Base-by-base conservation (phyloP, 192 early-diverging fungal species). In the Fimicolochytrium jonesii region DNA sequence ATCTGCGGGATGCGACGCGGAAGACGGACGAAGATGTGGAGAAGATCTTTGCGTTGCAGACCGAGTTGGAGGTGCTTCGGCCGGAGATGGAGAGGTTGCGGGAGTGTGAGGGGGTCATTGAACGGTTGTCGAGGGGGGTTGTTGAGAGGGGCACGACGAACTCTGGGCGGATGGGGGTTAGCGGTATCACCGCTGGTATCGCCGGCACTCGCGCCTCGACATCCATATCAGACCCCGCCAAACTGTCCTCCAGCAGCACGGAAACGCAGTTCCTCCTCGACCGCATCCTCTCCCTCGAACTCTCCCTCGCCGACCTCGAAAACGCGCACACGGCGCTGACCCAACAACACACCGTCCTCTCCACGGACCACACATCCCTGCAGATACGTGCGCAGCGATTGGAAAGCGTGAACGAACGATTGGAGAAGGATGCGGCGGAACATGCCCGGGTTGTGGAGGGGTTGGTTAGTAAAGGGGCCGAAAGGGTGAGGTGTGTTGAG, bases 401-500 rank as follows among this genome's bases (percentile, higher is more conserved):
- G n/a, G 42, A 43, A 32, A 15, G 30, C 11, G 20, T 28, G 7
- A 35, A 32, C 18, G 59, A 61, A 29, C 33, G 34, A 10, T 28
- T 64, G 9, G 62, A 54, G 28, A 55, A 41, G 39, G 62, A 64
- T 15, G 36, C 31, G 42, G 20, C 23, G n/a, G 62, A 64, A 25
- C 50, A 37, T 18, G 34, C 2, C 13, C 56, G 56, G 39, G 29
- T 18, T 4, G 29, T 47, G 7, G 43, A 66, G 22, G 18, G 37
- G 18, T 18, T 52, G n/a, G 43, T 49, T 26, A 17, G 23, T 4
- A 26, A 22, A 31, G 37, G 42, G 11, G 29, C 42, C 0, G 64
- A 57, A 28, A 37, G 46, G 23, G 36, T 67, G 33, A 60, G 50
- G 36, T 56, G 57, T 23, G 57, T 67, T 6, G 66, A 67, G 26